phyloP scores from a whole-genome alignment of 352 stramenopile genomes.

The Globisporangium splendens region DNA sequence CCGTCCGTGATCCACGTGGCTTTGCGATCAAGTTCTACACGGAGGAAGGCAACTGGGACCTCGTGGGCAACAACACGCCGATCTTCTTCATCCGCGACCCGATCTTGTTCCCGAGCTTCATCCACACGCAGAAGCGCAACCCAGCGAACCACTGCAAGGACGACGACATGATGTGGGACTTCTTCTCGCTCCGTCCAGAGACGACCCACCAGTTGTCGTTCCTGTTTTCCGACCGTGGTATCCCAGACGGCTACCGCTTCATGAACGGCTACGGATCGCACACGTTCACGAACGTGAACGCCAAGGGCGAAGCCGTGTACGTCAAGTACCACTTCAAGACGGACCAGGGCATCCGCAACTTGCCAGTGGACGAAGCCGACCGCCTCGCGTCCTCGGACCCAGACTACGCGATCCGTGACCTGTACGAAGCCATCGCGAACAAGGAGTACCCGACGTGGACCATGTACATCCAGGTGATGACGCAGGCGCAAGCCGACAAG shows the following conservation, averaged over 20 bases:
- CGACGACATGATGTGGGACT: conserved; percentile 90
- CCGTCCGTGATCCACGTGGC: conserved; percentile 82
- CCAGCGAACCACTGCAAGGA: conserved; percentile 86
- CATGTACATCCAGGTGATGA: conserved; percentile 92
- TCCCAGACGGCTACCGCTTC: conserved; percentile 84
- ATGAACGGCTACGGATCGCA: conserved; percentile 93
- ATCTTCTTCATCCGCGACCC: conserved; percentile 94
- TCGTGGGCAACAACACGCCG: conserved; percentile 93
- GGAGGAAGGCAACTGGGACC: conserved; percentile 92
- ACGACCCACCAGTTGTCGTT: conserved; percentile 88
- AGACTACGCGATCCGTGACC: conserved; percentile 87
- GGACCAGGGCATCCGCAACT: conserved; percentile 87
- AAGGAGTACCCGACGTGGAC: conserved; percentile 87
- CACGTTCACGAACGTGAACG: conserved; percentile 91
- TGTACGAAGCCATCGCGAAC: conserved; percentile 88
- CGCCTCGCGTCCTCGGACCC: conserved; percentile 69
- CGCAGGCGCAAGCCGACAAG: conserved; percentile 51
- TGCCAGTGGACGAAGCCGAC: conserved; percentile 77
- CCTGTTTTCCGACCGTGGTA: conserved; percentile 88
- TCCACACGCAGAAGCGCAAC: conserved; percentile 92
- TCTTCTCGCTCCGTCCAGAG: conserved; percentile 90
- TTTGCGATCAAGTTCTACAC: conserved; percentile 95
- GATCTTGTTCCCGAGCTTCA: conserved; percentile 91
- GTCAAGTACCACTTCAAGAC: conserved; percentile 95
- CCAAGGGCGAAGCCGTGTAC: conserved; percentile 63